These are phyloP conservation scores for Pyrenophora tritici-repentis DNA, from an alignment of 2,329 filamentous ascomycete species.

Conservation along the genomic window DNA sequence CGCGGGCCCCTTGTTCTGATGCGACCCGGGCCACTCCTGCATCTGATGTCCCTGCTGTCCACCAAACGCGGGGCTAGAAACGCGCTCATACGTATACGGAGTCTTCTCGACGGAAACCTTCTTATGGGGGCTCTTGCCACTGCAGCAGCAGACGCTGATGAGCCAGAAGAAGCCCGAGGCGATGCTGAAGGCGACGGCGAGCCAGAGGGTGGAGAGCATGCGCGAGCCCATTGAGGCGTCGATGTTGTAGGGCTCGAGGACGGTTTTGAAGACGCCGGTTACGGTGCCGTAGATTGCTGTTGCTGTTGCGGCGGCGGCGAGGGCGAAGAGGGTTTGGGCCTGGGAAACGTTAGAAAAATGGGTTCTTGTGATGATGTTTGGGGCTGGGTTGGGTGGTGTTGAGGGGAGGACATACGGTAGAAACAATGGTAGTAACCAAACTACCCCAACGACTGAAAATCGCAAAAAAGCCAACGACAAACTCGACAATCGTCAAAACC, in stretches of 20 bases:
- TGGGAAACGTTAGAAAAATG: conserved; percentile 26
- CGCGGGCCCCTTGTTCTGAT: conserved; percentile 28
- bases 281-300: conserved; percentile 76
- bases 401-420: conserved; percentile 59
- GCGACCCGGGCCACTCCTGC: conserved; percentile 19
- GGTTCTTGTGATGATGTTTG: too few species aligned
- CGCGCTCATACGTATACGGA: conserved; percentile 64
- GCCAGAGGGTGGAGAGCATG: conserved; percentile 77
- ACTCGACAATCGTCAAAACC: conserved; percentile 69
- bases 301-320: conserved; percentile 72
- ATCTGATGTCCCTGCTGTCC: conserved; percentile 34
- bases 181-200: conserved; percentile 77
- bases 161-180: conserved; percentile 87
- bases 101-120: conserved; percentile 62
- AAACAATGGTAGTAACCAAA: conserved; percentile 79
- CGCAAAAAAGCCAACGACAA: conserved; percentile 79
- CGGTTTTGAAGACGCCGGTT: conserved; percentile 68
- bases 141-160: conserved; percentile 90
- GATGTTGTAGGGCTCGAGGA: conserved; percentile 74
- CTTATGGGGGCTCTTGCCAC: conserved; percentile 60
- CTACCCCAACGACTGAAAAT: conserved; percentile 82
- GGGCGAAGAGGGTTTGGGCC: conserved; percentile 60
- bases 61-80: conserved; percentile 51
- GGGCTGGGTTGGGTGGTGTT: conserved; percentile 19
- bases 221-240: conserved; percentile 66